Base-by-base conservation (phyloP, 2,329 filamentous ascomycete genomes). In the Emmonsia crescens region DNA sequence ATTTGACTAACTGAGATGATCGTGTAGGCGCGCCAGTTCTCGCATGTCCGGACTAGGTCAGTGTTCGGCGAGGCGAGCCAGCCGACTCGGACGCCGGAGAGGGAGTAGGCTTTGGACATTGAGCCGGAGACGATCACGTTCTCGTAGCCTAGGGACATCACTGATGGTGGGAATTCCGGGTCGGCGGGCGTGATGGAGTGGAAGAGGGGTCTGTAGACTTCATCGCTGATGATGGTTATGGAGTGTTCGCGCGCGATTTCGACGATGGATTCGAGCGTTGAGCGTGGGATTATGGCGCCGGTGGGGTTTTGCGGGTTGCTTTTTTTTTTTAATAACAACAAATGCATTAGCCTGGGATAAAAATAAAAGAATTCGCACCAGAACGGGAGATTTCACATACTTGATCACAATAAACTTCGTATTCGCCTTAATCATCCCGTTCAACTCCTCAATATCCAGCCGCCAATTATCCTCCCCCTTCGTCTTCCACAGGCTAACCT, bases 301-400 rank as follows among this genome's bases (percentile, higher is more conserved):
- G 87, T 91, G 0, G 90, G 89, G 69, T 96, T 95, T 73, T 92
- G 89, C 0, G 90, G 88, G 68, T 91, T 93, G 72, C 86, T 86
- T 52, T 19, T 27, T 8, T n/a, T n/a, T n/a, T n/a, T n/a, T n/a
- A n/a, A n/a, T n/a, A 3, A 16, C 16, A 44, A n/a, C 2, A 5
- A 44, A 44, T 44, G 4, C 2, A 27, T 49, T 49, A 27, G 21
- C 16, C 8, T 16, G 42, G 2, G 42, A 10, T 16, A 38, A 38
- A 8, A 38, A 38, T 66, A 85, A 73, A 59, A 85, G 77, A 62
- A 83, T 79, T 72, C 88, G 80, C 75, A 33, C 89, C 91, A 3
- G 87, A 91, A 68, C 88, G 89, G 10, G 78, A 49, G 24, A 52
- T 44, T 57, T 19, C 16, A 65, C 68, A 56, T 67, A 76, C 75